phyloP scores from a whole-genome alignment of 1,284 basidiomycete genomes.

The Ustilago shanxiensis region DNA sequence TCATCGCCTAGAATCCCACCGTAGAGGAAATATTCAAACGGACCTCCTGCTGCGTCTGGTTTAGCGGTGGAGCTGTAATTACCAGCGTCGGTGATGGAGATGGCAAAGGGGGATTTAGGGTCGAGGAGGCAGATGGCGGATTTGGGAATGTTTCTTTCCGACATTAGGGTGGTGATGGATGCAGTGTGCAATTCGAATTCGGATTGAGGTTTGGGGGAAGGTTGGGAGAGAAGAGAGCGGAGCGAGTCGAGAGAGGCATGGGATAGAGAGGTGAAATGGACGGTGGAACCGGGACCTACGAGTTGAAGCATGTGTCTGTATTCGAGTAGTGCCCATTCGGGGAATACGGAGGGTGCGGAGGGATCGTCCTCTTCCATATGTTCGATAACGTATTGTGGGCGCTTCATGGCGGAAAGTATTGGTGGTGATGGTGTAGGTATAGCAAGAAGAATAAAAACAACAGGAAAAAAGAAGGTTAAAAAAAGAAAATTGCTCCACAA shows the following conservation, averaged over 20 bases:
- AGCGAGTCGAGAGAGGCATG: slow-evolving; percentile 77
- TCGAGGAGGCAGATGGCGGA: slow-evolving; percentile 68
- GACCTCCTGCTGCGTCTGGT: slow-evolving; percentile 37
- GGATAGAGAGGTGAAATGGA: slow-evolving; percentile 88
- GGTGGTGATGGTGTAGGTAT: slow-evolving; percentile 8
- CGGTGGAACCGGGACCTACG: slow-evolving; percentile 77
- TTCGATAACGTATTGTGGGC: slow-evolving; percentile 68
- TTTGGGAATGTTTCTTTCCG: slow-evolving; percentile 73
- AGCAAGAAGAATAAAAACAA: background rate
- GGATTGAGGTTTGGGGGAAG: background rate
- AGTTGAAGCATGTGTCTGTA: slow-evolving; percentile 85
- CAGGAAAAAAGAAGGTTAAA: slow-evolving; percentile 4
- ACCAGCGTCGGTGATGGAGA: slow-evolving; percentile 57
- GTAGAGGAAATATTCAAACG: slow-evolving; percentile 63
- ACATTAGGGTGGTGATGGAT: slow-evolving; percentile 79
- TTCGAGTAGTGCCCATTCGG: slow-evolving; percentile 68
- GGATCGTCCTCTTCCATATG: slow-evolving; percentile 70
- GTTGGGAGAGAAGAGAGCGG: slow-evolving; percentile 45
- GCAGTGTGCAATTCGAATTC: slow-evolving; percentile 76
- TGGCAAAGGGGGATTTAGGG: slow-evolving; percentile 58
- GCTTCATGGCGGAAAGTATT: background rate
- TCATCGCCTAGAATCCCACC: slow-evolving; percentile 80
- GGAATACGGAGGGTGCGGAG: slow-evolving; percentile 59
- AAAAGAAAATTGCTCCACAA: slow-evolving; percentile 25
- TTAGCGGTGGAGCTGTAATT: slow-evolving; percentile 38